A percentile compares a stretch with the other conserved stretches of the same genome.
phyloP scores from a whole-genome alignment of 768 basidiomycete species.

The Agrocybe praecox region DNA sequence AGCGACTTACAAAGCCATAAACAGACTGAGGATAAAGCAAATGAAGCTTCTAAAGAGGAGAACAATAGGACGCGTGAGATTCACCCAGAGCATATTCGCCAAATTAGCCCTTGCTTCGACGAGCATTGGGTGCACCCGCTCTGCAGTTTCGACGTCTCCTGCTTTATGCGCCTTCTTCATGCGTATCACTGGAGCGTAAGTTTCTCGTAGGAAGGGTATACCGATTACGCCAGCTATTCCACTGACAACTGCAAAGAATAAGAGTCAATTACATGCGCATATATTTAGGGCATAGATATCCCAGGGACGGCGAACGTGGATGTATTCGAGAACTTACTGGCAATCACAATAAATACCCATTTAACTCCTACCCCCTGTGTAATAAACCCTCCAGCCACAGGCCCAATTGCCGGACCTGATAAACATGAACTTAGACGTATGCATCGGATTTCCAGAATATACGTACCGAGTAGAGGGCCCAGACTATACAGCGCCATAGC shows the following conservation, averaged over 20 bases:
- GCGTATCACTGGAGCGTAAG: constrained; percentile 74
- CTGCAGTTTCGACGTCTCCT: constrained; percentile 48
- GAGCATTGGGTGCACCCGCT: constrained; percentile 28
- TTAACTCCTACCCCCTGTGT: constrained; percentile 57
- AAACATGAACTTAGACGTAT: not conserved
- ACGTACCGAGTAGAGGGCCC: constrained; percentile 62
- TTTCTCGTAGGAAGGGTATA: constrained; percentile 67
- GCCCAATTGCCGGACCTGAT: constrained; percentile 55
- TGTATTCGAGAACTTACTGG: constrained; percentile 25
- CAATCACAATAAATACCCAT: constrained; percentile 60
- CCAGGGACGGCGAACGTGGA: not conserved
- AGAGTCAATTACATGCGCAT: not conserved
- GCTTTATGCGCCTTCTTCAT: constrained; percentile 38
- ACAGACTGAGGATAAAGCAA: constrained; percentile 72
- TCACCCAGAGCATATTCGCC: constrained; percentile 52
- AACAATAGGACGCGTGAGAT: constrained; percentile 59
- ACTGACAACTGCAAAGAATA: constrained; percentile 33
- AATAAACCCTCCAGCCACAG: constrained; percentile 69
- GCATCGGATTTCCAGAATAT: not conserved
- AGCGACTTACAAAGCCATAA: constrained; percentile 63
- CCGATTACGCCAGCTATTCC: constrained; percentile 47
- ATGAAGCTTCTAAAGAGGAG: constrained; percentile 64
- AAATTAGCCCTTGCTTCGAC: constrained; percentile 28
- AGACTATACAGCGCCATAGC: constrained; percentile 73
- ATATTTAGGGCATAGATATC: not conserved